phyloP scores from a whole-genome alignment of 2,329 filamentous ascomycete genomes.

The Aureobasidium sp. region DNA sequence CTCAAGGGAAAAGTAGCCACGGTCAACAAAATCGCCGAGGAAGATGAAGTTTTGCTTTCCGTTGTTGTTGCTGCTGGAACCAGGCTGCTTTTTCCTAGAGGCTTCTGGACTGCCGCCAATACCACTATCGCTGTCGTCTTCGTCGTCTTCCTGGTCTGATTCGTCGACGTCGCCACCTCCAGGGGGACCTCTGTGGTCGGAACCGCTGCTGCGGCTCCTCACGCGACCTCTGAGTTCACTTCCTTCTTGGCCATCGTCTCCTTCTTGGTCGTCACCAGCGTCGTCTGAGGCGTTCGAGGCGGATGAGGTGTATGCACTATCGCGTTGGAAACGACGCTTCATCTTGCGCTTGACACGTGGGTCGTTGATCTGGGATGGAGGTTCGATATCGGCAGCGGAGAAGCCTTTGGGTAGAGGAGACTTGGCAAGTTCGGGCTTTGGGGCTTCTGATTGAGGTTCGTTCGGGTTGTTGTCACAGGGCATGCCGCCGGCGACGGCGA shows the following conservation, averaged over 20 bases:
- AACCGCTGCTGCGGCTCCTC: constrained; percentile 28
- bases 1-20: constrained; percentile 67
- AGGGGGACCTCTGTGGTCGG: constrained; percentile 18
- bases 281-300: constrained; percentile 39
- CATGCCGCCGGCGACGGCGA: constrained; percentile 94
- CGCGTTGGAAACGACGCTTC: constrained; percentile 48
- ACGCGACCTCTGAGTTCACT: constrained; percentile 35
- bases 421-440: constrained; percentile 4
- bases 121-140: constrained; percentile 41
- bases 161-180: constrained; percentile 21
- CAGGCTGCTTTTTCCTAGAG: constrained; percentile 27
- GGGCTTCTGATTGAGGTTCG: constrained; percentile 12
- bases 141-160: constrained; percentile 41
- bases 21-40: constrained; percentile 66
- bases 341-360: constrained; percentile 83
- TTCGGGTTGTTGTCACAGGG: constrained; percentile 56
- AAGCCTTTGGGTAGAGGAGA: constrained; percentile 55
- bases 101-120: constrained; percentile 31
- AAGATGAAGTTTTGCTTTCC: constrained; percentile 66
- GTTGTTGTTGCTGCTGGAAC: constrained; percentile 38
- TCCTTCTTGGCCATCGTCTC: constrained; percentile 20
- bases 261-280: constrained; percentile 39
- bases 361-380: constrained; percentile 79
- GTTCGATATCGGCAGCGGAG: constrained; percentile 85
- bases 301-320: constrained; percentile 47